Conservation (phyloP, 768 basidiomycete genomes). For the Lyophyllum decastes region DNA sequence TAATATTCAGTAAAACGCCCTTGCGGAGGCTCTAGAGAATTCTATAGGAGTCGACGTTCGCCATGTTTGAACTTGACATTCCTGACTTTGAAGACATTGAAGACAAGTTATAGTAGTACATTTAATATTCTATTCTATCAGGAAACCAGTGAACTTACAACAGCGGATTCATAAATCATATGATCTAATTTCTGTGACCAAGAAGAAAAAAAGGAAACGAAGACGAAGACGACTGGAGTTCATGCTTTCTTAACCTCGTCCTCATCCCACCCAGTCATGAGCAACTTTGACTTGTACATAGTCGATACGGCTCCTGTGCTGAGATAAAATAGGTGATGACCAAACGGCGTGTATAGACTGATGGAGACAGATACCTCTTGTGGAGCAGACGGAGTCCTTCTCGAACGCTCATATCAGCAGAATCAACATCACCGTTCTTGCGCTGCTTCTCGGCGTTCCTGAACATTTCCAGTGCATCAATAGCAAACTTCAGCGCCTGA, state of each 20-base stretch:
- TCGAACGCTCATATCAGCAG: conserved; percentile 15
- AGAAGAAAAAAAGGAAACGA: too few species aligned
- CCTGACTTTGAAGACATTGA: too few species aligned
- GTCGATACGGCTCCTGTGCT: conserved; percentile 16
- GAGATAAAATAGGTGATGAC: conserved; percentile 15
- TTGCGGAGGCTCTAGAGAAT: too few species aligned
- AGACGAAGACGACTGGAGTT: too few species aligned
- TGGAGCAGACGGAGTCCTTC: conserved; percentile 11
- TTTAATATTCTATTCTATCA: too few species aligned
- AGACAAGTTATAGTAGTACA: too few species aligned
- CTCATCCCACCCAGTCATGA: conserved; percentile 21
- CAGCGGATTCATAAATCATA: too few species aligned
- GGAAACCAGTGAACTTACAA: too few species aligned
- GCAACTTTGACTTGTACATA: conserved; percentile 13
- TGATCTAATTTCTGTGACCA: too few species aligned
- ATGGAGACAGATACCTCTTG: conserved; percentile 15
- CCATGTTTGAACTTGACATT: too few species aligned
- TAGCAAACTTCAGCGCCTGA: conserved; percentile 17
- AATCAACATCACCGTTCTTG: conserved; percentile 17
- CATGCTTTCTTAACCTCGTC: conserved; percentile 17
- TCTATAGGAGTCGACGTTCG: too few species aligned
- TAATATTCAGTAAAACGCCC: too few species aligned
- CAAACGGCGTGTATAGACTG: conserved; percentile 6
- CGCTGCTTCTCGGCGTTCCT: conserved; percentile 19
- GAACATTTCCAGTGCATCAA: conserved; percentile 18